Conservation (phyloP, 1,139 yeast species). For the Nematodospora anomalae region DNA sequence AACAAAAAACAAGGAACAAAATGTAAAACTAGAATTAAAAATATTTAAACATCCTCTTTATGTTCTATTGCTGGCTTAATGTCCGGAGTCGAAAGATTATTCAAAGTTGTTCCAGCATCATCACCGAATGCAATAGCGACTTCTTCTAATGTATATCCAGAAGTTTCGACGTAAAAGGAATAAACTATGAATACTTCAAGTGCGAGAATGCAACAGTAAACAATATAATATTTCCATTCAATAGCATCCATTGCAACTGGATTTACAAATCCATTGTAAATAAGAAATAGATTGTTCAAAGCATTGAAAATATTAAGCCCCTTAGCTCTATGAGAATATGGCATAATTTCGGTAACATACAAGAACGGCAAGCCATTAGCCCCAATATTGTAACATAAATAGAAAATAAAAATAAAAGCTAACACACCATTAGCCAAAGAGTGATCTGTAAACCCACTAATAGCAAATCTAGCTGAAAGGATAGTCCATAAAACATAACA, state of each 20-base stretch:
- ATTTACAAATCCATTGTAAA: constrained; percentile 48
- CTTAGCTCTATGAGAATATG: constrained; percentile 46
- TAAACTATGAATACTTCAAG: constrained; percentile 38
- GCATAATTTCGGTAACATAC: constrained; percentile 44
- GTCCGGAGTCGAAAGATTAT: neutral
- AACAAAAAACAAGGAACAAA: no score
- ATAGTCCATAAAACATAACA: constrained; percentile 41
- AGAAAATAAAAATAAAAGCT: constrained; percentile 47
- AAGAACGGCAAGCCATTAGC: constrained; percentile 41
- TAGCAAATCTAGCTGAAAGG: constrained; percentile 38
- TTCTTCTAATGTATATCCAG: constrained; percentile 56
- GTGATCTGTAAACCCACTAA: constrained; percentile 33
- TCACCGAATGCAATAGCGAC: constrained; percentile 51
- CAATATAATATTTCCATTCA: constrained; percentile 61
- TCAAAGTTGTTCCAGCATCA: constrained; percentile 19
- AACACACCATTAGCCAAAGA: constrained; percentile 44
- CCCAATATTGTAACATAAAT: constrained; percentile 37
- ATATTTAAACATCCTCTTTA: neutral
- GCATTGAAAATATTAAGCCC: constrained; percentile 38
- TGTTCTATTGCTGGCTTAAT: neutral
- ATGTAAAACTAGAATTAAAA: no score
- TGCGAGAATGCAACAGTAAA: constrained; percentile 42
- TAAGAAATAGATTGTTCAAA: constrained; percentile 23
- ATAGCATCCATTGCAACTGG: constrained; percentile 62
- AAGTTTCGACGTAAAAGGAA: constrained; percentile 50